Evolutionary conservation across 2,329 filamentous ascomycete genomes (phyloP), one percentile per base, ranked within the genome.

Genomic region (Stagonosporopsis vannaccii): DNA sequence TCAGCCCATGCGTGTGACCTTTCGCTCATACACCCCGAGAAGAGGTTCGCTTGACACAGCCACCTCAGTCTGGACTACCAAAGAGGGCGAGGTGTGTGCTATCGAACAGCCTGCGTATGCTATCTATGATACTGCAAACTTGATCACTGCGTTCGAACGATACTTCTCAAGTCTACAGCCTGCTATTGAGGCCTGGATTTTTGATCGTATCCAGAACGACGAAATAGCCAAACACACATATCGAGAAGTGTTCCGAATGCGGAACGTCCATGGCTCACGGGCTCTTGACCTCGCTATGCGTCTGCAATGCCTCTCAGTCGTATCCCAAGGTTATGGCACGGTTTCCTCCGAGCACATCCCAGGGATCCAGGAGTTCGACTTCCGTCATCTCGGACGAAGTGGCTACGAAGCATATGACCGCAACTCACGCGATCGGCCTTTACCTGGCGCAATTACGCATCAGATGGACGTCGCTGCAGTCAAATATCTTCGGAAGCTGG

Each of bases 311-410:
- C 60, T 74, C 4, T 75, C 74, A 2, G 64, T 75, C 11, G 66
- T 75, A 12, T 74, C 71, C 9, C 74, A 76, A 54, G 74, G 74
- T 15, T 76, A 75, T 35, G 74, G 74, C n/a, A 69, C 68, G 0
- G 71, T 75, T 15, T 67, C 59, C 56, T 70, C 69, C 0, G 61
- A 68, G 17, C 59, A 70, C 37, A 68, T 75, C 32, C 70, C 70
- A 11, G 71, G 71, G 1, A 70, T 76, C 43, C 62, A 66, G 22
- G 65, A 70, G 42, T 70, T 70, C 36, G 72, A 75, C 46, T 75
- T 69, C 45, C 54, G 61, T 17, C 59, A 58, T 22, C 49, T 74
- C 17, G 73, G 74, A 6, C 60, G 60, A 23, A 74, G 68, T 51
- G 63, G 56, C 20, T 76, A 76, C 40, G 72, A 74, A 56, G 71